A percentile compares a stretch with the other conserved stretches of the same genome.
Evolutionary conservation across 2,329 filamentous ascomycete genomes (phyloP).

Genomic region (Botryotinia convoluta): DNA sequence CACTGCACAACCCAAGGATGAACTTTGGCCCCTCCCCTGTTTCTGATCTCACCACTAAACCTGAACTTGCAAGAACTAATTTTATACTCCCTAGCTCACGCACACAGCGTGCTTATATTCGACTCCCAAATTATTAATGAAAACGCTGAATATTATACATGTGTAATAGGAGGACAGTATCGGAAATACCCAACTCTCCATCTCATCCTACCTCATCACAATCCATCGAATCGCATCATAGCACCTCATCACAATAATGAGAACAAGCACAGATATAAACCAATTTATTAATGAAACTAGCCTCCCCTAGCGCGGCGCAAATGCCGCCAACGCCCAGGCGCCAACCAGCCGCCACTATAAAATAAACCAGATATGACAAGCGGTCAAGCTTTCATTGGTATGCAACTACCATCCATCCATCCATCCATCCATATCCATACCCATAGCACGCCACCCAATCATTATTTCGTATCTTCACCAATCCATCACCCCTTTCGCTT

Average conservation of each 20-base stretch:
- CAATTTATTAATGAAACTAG: slow-evolving; percentile 1
- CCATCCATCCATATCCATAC: slow-evolving; percentile 7
- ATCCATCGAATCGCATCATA: background rate
- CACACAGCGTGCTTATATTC: background rate
- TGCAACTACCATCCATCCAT: slow-evolving; percentile 5
- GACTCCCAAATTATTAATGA: background rate
- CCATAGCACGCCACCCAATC: slow-evolving; percentile 11
- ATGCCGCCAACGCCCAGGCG: background rate
- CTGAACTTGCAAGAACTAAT: background rate
- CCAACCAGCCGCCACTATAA: slow-evolving; percentile 7
- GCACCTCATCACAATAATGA: background rate
- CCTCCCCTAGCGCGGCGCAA: background rate
- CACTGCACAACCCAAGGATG: background rate
- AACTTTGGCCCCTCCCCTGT: too few relatives aligned
- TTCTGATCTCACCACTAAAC: background rate
- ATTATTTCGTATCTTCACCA: slow-evolving; percentile 16
- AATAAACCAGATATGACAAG: slow-evolving; percentile 6
- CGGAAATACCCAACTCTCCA: background rate
- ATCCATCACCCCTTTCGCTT: background rate
- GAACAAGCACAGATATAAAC: background rate
- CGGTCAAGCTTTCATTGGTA: slow-evolving; percentile 1
- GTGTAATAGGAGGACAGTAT: background rate
- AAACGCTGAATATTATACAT: background rate
- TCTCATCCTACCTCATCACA: background rate
- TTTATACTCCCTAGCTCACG: background rate